Base-by-base conservation (phyloP, 192 early-diverging fungal species). In the Mortierella alpina region DNA sequence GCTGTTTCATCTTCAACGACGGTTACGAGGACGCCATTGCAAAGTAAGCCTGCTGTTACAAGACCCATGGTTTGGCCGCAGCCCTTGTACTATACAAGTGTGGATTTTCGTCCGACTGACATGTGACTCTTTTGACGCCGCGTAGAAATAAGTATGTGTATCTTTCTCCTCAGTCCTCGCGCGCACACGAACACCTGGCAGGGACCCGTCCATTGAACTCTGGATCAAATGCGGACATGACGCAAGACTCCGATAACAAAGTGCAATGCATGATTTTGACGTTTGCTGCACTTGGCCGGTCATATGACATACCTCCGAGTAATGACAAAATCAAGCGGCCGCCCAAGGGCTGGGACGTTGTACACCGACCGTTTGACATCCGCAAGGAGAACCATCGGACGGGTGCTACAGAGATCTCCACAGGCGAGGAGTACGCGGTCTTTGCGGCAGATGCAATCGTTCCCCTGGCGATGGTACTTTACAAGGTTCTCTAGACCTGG, bases 1-100 rank as follows among this genome's bases (percentile, higher is more conserved):
- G 70, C 18, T 80, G 77, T 54, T 80, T 80, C 17, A 80, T 80
- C 66, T 80, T 80, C 53, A 80, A 80, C 46, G 77, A 80, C n/a
- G 77, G 77, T 23, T 80, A 59, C 39, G 77, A 80, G 31, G 42
- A 72, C 48, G 40, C 65, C 20, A 70, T 79, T 55, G 57, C 68
- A 66, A 79, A 79, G 76, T 79, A 79, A 39, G 62, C 22, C 15
- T 64, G 13, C 41, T 15, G 20, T 4, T 54, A 44, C 40, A 2
- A 22, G 15, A 20, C 7, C 3, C 31, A 49, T 47, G 39, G 12
- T 23, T 42, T 58, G n/a, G 42, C 44, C 18, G 40, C 45, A 20
- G 20, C 7, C 5, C 4, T 18, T 55, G 18, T 59, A 41, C 42
- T 59, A n/a, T 23, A 31, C 31, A 3, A 31, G 1, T 31, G 31